Evolutionary conservation across 805 yeast species (phyloP).

Genomic region (Candida maesae): DNA sequence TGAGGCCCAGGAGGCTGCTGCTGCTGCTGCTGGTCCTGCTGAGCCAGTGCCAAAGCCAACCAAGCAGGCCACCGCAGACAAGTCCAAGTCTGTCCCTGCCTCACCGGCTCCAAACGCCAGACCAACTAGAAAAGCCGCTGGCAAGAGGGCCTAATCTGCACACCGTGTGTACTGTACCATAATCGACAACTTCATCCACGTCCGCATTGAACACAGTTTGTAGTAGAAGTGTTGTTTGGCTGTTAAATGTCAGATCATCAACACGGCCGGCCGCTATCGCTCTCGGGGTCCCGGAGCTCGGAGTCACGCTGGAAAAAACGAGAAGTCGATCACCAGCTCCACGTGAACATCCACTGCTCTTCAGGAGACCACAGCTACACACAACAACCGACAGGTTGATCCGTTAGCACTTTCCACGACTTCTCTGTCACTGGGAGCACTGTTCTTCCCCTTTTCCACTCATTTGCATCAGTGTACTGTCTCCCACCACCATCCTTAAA

Average conservation of each 20-base stretch:
- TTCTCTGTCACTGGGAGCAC: no score
- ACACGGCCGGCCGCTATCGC: no score
- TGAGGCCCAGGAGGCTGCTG: conserved; percentile 12
- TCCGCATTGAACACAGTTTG: no score
- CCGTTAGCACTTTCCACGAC: no score
- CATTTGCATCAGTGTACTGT: no score
- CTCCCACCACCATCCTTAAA: no score
- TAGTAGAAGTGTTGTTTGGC: no score
- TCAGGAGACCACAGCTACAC: not conserved
- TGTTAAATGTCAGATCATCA: no score
- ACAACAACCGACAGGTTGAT: not conserved
- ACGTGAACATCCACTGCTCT: not conserved
- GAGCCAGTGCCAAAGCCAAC: conserved; percentile 5
- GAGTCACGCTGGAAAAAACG: not conserved
- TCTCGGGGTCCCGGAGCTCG: not conserved
- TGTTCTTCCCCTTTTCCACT: no score
- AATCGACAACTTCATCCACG: no score
- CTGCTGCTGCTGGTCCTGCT: not conserved
- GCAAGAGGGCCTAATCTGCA: conserved; percentile 5
- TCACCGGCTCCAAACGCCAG: conserved; percentile 8
- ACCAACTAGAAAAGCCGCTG: conserved; percentile 4
- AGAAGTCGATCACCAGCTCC: not conserved
- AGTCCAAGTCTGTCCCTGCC: not conserved
- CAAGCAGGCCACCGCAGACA: not conserved
- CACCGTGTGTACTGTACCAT: not conserved